Percentiles rank a stretch among this genome's conserved stretches.
phyloP scores from a whole-genome alignment of 225 moss, liverwort and hornwort species.

The Climacium dendroides region DNA sequence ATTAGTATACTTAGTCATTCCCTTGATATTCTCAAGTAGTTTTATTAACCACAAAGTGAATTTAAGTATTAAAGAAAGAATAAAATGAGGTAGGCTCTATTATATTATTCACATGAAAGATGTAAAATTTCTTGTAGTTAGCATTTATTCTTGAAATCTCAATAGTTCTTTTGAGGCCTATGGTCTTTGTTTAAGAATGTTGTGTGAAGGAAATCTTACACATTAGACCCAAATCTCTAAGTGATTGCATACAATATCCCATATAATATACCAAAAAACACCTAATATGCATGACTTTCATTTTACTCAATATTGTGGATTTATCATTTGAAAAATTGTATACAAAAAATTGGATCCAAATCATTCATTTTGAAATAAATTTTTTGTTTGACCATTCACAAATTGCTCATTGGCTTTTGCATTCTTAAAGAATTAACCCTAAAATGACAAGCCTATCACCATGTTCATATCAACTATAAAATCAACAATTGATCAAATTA shows the following conservation, averaged over 20 bases:
- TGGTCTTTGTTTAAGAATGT: background rate
- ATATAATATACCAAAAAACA: background rate
- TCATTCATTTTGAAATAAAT: background rate
- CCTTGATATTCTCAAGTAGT: too few relatives aligned
- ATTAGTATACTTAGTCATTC: too few relatives aligned
- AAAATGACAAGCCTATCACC: background rate
- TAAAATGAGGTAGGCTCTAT: background rate
- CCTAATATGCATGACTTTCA: background rate
- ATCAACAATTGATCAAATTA: background rate
- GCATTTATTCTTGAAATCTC: background rate
- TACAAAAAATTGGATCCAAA: background rate
- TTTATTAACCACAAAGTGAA: background rate
- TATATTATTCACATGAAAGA: background rate
- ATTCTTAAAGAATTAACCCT: background rate
- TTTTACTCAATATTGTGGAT: background rate
- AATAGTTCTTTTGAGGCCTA: background rate
- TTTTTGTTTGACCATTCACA: background rate
- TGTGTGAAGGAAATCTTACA: too few relatives aligned
- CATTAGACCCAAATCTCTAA: too few relatives aligned
- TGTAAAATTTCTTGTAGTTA: background rate
- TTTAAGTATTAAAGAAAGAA: background rate
- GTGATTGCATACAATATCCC: background rate
- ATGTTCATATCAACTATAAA: background rate
- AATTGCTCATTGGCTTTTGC: background rate
- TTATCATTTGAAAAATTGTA: background rate